A percentile compares a stretch with the other conserved stretches of the same genome.
phyloP scores from a whole-genome alignment of 768 basidiomycete genomes.

The Phanerochaete carnosa region DNA sequence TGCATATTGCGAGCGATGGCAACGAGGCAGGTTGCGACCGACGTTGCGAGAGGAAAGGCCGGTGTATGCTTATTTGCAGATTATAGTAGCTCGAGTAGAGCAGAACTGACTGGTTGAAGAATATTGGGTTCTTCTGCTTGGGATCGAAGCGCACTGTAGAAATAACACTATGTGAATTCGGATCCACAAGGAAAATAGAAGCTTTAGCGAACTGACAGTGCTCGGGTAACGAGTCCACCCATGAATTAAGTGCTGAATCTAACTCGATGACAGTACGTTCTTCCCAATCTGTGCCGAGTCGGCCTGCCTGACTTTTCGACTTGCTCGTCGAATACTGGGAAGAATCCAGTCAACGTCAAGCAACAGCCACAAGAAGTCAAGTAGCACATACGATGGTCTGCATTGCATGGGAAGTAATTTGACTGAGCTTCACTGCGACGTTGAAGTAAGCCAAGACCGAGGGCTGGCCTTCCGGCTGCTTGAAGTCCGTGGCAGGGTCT shows the following conservation, averaged over 20 bases:
- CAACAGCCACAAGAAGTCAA: background rate
- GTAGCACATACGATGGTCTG: conserved; percentile 53
- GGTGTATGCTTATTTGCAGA: conserved; percentile 64
- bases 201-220: conserved; percentile 35
- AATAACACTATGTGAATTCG: background rate
- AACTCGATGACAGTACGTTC: conserved; percentile 54
- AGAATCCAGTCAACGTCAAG: background rate
- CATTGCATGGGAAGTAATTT: conserved; percentile 60
- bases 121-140: conserved; percentile 12
- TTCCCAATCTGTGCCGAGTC: conserved; percentile 38
- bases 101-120: conserved; percentile 33
- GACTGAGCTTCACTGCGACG: conserved; percentile 54
- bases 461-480: conserved; percentile 52
- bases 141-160: conserved; percentile 24
- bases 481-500: conserved; percentile 51
- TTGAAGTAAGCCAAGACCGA: conserved; percentile 56
- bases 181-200: background rate
- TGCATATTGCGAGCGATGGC: conserved; percentile 48
- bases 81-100: conserved; percentile 43
- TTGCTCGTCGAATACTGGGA: conserved; percentile 46
- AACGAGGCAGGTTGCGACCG: conserved; percentile 41
- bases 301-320: conserved; percentile 32
- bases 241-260: conserved; percentile 57
- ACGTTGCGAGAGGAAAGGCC: conserved; percentile 72
- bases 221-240: conserved; percentile 59